Conservation (phyloP, 1,284 basidiomycete genomes). For the Trametes polyzona region DNA sequence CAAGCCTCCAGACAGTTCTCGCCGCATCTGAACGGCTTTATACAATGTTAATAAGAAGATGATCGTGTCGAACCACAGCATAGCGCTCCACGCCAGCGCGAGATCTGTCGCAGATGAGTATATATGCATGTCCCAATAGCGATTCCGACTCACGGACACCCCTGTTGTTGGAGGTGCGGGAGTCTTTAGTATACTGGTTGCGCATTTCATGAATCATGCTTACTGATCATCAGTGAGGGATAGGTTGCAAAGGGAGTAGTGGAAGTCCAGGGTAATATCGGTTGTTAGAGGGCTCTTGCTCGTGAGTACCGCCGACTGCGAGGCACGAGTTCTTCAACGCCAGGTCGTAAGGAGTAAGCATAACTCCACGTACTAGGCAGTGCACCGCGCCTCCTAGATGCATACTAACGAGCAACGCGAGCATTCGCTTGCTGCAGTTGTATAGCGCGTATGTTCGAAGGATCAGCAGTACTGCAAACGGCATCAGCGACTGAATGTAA, state of each 20-base stretch:
- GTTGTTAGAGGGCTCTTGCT: constrained; percentile 19
- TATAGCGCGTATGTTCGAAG: constrained; percentile 26
- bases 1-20: constrained; percentile 9
- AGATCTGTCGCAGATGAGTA: neutral
- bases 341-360: too few relatives aligned
- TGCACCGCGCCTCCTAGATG: constrained; percentile 14
- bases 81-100: constrained; percentile 21
- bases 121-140: neutral
- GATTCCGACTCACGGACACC: constrained; percentile 15
- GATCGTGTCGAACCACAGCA: constrained; percentile 26
- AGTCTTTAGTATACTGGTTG: neutral
- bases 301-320: constrained; percentile 15
- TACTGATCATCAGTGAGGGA: constrained; percentile 20
- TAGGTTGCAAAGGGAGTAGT: constrained; percentile 10
- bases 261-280: constrained; percentile 7
- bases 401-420: constrained; percentile 15
- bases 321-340: neutral
- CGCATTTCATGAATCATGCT: neutral
- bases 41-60: constrained; percentile 22
- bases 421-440: constrained; percentile 21
- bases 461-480: constrained; percentile 21
- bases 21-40: constrained; percentile 20
- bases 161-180: neutral
- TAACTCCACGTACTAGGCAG: constrained; percentile 9
- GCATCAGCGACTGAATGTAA: too few relatives aligned